Percentiles rank a stretch among this genome's conserved stretches.
Conservation (phyloP, 495 filamentous ascomycete genomes). For the Lophium mytilinum region DNA sequence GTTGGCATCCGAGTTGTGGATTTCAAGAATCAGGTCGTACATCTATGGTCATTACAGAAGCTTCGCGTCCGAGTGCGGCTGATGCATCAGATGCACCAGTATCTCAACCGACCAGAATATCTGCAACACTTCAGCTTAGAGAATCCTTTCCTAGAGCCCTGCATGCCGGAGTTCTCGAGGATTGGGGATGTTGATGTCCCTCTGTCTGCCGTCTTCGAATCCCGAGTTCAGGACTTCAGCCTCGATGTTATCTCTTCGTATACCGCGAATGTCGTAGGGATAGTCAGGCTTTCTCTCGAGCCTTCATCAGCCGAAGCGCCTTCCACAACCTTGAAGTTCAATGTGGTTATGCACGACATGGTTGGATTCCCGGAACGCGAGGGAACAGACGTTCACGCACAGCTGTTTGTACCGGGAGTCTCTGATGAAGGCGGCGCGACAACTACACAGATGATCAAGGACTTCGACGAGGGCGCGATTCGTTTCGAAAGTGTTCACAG, state of each 20-base stretch:
- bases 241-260: conserved; percentile 89
- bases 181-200: conserved; percentile 93
- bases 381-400: conserved; percentile 90
- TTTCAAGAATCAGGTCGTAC: conserved; percentile 77
- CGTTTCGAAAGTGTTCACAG: conserved; percentile 96
- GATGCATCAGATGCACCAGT: conserved; percentile 96
- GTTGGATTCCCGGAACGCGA: conserved; percentile 93
- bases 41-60: conserved; percentile 92
- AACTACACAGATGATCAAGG: conserved; percentile 88
- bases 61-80: conserved; percentile 74
- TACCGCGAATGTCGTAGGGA: conserved; percentile 78
- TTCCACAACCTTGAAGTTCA: conserved; percentile 90
- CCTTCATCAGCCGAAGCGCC: conserved; percentile 91
- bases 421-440: conserved; percentile 87
- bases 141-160: conserved; percentile 82
- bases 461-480: conserved; percentile 91
- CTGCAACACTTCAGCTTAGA: conserved; percentile 70
- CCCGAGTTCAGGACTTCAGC: conserved; percentile 86
- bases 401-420: conserved; percentile 87
- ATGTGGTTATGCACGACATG: conserved; percentile 97
- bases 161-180: conserved; percentile 84
- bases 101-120: conserved; percentile 89
- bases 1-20: conserved; percentile 87
- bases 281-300: conserved; percentile 83
- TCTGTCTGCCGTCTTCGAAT: conserved; percentile 87